Base-by-base conservation (phyloP, 2,329 filamentous ascomycete genomes). In the Ophiostoma pallidulum region DNA sequence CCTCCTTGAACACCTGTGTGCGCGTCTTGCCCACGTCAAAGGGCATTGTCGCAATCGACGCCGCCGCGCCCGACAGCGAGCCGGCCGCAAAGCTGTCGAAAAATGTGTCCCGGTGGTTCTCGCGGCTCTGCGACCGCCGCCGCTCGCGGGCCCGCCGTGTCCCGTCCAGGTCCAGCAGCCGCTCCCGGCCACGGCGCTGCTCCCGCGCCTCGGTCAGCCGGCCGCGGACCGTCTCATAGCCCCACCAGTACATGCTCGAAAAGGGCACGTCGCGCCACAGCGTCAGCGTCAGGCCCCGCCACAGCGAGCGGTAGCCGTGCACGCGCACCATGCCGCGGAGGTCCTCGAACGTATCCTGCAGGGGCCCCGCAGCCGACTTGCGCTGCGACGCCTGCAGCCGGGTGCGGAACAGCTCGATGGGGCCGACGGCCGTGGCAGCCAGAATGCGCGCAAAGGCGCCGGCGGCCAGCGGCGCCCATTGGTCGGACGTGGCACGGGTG, bases 11-110 rank as follows among this genome's bases (percentile, higher is more conserved):
- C 0, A 96, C 82, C 63, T 98, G 92, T 50, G 90, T 90, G 18
- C 92, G 75, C 4, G 92, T 98, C 71, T 98, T 98, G 57, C 92
- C 92, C 0, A 98, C 92, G 59, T 98, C 92, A 58, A 98, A 98
- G 0, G 92, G 92, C 50, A 86, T 96, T 0, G 92, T 98, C 18
- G 92, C 73, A 19, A 96, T 76, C 1, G 91, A 90, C 0, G 92
- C 89, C 24, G 92, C 75, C 0, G 86, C 84, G 4, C 92, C 92
- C 0, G 90, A 92, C 2, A 77, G 64, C 0, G 88, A 88, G 16
- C 92, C 92, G 0, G 91, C 86, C 16, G 88, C 68, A 60, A 97
- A 98, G 58, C 87, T 92, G 65, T 97, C 91, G 22, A 86, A 66
- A 47, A 97, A 88, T 0, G 90, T 92, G 4, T 82, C 78, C 2